Evolutionary conservation across 2,329 filamentous ascomycete species (phyloP).

Genomic region (Cryphonectria naterciae): DNA sequence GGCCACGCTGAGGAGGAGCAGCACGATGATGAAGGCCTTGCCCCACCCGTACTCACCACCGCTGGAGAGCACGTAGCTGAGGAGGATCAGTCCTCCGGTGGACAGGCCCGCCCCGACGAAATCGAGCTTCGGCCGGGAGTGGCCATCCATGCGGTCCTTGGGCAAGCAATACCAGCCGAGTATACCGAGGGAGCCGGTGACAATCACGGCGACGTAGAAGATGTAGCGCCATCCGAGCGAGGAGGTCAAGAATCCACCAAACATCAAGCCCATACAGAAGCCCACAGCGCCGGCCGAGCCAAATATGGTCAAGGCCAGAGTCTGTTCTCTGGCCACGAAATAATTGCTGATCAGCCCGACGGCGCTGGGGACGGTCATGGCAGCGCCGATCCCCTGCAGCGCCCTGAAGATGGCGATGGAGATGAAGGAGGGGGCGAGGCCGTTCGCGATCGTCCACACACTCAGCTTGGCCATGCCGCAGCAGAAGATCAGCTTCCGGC

Average conservation of each 20-base stretch:
- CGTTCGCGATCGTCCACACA: slow-evolving; percentile 40
- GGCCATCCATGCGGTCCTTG: slow-evolving; percentile 40
- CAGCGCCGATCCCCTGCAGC: slow-evolving; percentile 49
- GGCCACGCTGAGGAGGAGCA: slow-evolving; percentile 43
- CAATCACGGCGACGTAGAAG: slow-evolving; percentile 41
- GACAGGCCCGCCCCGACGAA: slow-evolving; percentile 46
- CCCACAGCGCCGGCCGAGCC: slow-evolving; percentile 44
- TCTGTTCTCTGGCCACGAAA: slow-evolving; percentile 43
- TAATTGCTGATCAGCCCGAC: slow-evolving; percentile 49
- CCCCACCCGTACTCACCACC: slow-evolving; percentile 51
- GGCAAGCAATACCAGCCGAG: slow-evolving; percentile 44
- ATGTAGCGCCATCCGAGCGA: slow-evolving; percentile 45
- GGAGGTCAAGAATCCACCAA: slow-evolving; percentile 44
- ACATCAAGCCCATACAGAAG: slow-evolving; percentile 45
- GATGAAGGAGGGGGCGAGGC: slow-evolving; percentile 46
- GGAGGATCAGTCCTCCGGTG: slow-evolving; percentile 46
- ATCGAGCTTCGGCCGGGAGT: slow-evolving; percentile 43
- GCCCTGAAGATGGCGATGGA: slow-evolving; percentile 49
- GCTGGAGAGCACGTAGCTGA: slow-evolving; percentile 49
- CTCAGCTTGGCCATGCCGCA: slow-evolving; percentile 42
- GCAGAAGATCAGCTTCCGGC: slow-evolving; percentile 43
- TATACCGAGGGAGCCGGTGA: slow-evolving; percentile 35
- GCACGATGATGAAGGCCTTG: slow-evolving; percentile 48
- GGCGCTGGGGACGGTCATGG: slow-evolving; percentile 51
- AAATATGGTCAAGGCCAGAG: slow-evolving; percentile 44